Percentiles rank a stretch among this genome's conserved stretches.
phyloP scores from a whole-genome alignment of 371 early-diverging fungal species.

The Mucor indicus region DNA sequence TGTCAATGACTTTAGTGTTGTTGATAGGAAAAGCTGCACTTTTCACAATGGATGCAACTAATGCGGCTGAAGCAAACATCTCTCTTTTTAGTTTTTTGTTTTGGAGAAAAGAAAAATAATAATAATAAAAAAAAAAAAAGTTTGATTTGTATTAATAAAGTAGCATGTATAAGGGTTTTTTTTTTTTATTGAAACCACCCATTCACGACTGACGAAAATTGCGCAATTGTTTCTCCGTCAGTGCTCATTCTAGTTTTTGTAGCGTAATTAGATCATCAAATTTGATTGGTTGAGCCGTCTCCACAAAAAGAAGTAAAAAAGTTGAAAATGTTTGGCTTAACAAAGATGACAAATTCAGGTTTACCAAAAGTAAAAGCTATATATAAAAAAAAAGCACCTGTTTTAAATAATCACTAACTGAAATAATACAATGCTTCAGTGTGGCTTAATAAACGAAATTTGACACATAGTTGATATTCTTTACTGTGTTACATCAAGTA shows the following conservation, averaged over 20 bases:
- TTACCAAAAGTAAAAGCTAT: no score
- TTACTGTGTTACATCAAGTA: no score
- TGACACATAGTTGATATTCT: no score
- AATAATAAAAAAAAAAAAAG: conserved; percentile 2
- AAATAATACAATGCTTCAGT: no score
- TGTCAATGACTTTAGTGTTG: not conserved
- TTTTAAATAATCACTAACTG: no score
- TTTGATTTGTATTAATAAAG: not conserved
- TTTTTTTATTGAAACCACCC: conserved; percentile 11
- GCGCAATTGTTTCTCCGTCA: conserved; percentile 35
- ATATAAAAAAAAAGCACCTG: no score
- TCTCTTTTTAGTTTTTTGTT: not conserved
- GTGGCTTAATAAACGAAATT: no score
- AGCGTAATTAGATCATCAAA: conserved; percentile 4
- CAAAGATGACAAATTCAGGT: no score
- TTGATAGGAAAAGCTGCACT: conserved; percentile 14
- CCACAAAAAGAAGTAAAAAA: no score
- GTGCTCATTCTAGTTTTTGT: conserved; percentile 11
- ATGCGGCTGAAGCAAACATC: conserved; percentile 31
- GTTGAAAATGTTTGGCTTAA: no score
- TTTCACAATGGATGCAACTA: conserved; percentile 29
- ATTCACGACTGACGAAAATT: conserved; percentile 25
- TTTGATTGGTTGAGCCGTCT: conserved; percentile 10
- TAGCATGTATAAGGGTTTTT: conserved; percentile 2
- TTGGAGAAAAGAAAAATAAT: not conserved